Conservation (phyloP, 75 land plant genomes). For the Cunninghamia lanceolata region DNA sequence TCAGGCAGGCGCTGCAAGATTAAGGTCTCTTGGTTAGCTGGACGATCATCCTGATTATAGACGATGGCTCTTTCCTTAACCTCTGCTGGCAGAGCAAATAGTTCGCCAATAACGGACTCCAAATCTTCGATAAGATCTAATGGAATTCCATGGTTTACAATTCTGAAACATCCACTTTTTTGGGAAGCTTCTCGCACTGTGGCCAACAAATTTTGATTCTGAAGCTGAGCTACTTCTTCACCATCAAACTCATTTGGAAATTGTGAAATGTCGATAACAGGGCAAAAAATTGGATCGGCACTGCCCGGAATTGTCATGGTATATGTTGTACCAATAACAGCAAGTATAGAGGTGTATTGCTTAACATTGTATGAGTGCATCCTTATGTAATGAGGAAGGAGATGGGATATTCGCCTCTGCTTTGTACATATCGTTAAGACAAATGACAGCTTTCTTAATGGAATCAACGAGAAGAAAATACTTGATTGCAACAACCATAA, state of each 20-base stretch:
- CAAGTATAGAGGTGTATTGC: neutral
- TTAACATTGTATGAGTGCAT: neutral
- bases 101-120: neutral
- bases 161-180: constrained; percentile 6
- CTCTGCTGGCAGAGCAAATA: neutral
- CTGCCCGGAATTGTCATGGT: neutral
- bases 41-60: neutral
- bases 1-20: neutral
- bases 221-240: too few species aligned
- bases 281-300: neutral
- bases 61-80: neutral
- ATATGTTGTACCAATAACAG: neutral
- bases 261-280: neutral
- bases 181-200: neutral
- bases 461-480: too few species aligned
- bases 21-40: neutral
- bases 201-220: neutral
- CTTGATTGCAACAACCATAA: too few species aligned
- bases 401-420: neutral
- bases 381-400: neutral
- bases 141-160: constrained; percentile 7
- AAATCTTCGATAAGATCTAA: neutral
- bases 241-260: neutral
- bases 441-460: neutral
- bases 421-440: neutral